phyloP scores from a whole-genome alignment of 1,284 basidiomycete genomes.

The Porphyrellus sp. region DNA sequence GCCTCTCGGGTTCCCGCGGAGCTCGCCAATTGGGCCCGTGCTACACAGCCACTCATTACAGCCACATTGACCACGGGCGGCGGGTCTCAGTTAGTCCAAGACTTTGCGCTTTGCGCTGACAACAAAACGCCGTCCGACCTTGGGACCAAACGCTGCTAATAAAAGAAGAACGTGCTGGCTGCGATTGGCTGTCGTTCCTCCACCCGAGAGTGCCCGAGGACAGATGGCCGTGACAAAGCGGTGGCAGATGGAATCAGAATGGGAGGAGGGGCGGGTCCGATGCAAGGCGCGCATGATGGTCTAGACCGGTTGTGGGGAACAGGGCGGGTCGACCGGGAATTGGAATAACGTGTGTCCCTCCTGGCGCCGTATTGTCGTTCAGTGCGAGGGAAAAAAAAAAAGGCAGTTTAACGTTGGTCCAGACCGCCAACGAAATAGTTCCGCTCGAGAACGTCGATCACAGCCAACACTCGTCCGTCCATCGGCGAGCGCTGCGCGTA shows the following conservation, averaged over 20 bases:
- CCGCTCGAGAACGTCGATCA: slow-evolving; percentile 30
- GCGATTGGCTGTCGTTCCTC: too few relatives aligned
- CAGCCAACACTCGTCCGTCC: slow-evolving; percentile 10
- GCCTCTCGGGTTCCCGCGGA: slow-evolving; percentile 30
- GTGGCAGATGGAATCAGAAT: neutral
- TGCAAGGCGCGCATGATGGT: neutral
- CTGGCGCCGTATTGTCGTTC: slow-evolving; percentile 27
- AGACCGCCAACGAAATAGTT: slow-evolving; percentile 24
- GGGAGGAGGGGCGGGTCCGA: slow-evolving; percentile 3
- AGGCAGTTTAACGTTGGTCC: slow-evolving; percentile 19
- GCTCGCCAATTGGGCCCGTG: slow-evolving; percentile 7
- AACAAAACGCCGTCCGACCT: too few relatives aligned
- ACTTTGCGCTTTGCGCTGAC: too few relatives aligned
- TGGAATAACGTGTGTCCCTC: slow-evolving; percentile 21
- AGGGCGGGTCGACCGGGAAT: slow-evolving; percentile 9
- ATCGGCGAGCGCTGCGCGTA: neutral
- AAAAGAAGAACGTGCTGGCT: too few relatives aligned
- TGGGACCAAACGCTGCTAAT: too few relatives aligned
- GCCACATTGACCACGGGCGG: too few relatives aligned
- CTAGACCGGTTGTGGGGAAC: slow-evolving; percentile 19
- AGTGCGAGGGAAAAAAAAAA: slow-evolving; percentile 16
- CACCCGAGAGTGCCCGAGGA: neutral
- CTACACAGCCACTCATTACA: slow-evolving; percentile 27
- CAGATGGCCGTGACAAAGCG: too few relatives aligned
- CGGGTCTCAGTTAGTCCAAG: too few relatives aligned